Percentiles rank a stretch among this genome's conserved stretches.
Conservation (phyloP, 306 rosid genomes). For the Vigna radiata region DNA sequence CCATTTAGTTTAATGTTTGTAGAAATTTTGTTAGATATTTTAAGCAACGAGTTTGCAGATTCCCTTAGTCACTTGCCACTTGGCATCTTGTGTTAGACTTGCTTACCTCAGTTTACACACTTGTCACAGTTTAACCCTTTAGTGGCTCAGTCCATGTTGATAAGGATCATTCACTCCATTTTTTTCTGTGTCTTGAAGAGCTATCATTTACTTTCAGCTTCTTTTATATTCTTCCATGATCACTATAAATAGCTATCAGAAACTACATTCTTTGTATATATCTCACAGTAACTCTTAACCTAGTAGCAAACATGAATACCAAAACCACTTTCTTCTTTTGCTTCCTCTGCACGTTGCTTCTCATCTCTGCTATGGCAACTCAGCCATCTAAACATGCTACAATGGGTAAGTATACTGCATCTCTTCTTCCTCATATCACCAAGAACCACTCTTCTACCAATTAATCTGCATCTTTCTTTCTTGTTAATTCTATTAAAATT, state of each 20-base stretch:
- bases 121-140: conserved; percentile 20
- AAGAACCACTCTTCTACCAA: neutral
- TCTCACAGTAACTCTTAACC: conserved; percentile 21
- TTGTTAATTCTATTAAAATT: no score
- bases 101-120: conserved; percentile 33
- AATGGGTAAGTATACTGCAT: conserved; percentile 22
- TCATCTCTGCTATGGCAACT: conserved; percentile 36
- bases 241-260: conserved; percentile 37
- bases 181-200: neutral
- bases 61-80: conserved; percentile 20
- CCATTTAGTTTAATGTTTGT: no score
- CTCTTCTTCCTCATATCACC: neutral
- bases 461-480: neutral
- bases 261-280: neutral
- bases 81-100: conserved; percentile 33
- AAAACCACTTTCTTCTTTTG: conserved; percentile 30
- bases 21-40: no score
- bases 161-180: conserved; percentile 8
- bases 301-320: conserved; percentile 33
- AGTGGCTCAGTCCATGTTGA: conserved; percentile 7
- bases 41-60: neutral
- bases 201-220: neutral
- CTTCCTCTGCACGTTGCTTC: conserved; percentile 25
- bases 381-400: conserved; percentile 36
- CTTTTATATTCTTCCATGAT: neutral